Evolutionary conservation across 148 eudicot genomes (phyloP).

Genomic region (Oxyria digyna): DNA sequence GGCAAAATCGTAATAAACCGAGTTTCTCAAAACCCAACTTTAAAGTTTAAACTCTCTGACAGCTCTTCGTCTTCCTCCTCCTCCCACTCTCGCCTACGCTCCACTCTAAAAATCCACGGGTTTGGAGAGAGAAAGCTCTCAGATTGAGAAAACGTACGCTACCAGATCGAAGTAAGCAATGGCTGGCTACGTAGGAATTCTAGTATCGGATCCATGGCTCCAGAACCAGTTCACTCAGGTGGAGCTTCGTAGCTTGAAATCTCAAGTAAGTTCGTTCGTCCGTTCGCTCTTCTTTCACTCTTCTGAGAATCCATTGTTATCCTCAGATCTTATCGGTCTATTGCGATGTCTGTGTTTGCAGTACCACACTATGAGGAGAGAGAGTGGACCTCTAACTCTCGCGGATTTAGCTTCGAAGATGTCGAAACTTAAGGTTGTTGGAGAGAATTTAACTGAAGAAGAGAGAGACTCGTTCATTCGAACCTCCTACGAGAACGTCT

Average conservation of each 20-base stretch:
- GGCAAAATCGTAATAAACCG: conserved; percentile 1
- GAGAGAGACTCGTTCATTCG: conserved; percentile 66
- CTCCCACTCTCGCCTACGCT: conserved; percentile 1
- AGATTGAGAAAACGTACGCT: background rate
- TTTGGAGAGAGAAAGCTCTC: conserved; percentile 7
- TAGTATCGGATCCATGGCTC: conserved; percentile 98
- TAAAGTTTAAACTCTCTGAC: conserved; percentile 24
- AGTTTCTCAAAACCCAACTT: conserved; percentile 6
- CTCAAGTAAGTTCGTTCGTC: conserved; percentile 33
- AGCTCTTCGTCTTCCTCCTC: conserved; percentile 34
- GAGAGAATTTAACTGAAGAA: conserved; percentile 70
- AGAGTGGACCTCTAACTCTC: conserved; percentile 68
- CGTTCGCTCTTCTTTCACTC: background rate
- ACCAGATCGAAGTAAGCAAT: conserved; percentile 14
- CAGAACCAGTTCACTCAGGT: conserved; percentile 98
- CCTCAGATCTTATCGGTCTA: background rate
- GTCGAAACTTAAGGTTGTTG: conserved; percentile 79
- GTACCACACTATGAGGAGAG: conserved; percentile 81
- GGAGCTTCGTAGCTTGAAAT: conserved; percentile 78
- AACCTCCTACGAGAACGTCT: conserved; percentile 47
- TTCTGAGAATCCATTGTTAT: too few relatives aligned
- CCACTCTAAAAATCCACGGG: background rate
- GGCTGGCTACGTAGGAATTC: conserved; percentile 80
- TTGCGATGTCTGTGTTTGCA: conserved; percentile 16
- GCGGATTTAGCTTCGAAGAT: conserved; percentile 74